Base-by-base conservation (phyloP, 1,284 basidiomycete genomes). In the Marasmius fiardii region DNA sequence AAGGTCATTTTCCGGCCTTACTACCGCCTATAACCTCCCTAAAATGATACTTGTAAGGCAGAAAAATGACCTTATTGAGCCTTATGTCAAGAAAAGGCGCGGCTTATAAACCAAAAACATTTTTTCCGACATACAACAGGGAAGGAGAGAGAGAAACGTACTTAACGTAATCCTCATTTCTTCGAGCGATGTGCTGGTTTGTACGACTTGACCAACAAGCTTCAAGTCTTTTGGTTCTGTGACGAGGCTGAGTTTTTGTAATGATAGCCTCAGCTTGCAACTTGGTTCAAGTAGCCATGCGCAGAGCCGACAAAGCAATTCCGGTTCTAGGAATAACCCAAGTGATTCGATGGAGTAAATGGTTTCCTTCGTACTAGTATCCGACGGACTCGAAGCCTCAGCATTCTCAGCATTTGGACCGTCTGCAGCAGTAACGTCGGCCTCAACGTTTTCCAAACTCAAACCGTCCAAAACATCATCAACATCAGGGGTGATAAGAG, bases 111-210 rank as follows among this genome's bases (percentile, higher is more conserved):
- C n/a, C n/a, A n/a, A n/a, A n/a, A n/a, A n/a, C n/a, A n/a, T n/a
- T n/a, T n/a, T n/a, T n/a, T n/a, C n/a, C n/a, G n/a, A n/a, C n/a
- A n/a, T n/a, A n/a, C n/a, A n/a, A n/a, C n/a, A n/a, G n/a, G n/a
- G n/a, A n/a, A n/a, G 18, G 23, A 24, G 24, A 11, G 14, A 45
- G 21, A 45, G 21, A 24, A 3, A 45, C 39, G 39, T 3, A n/a
- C n/a, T 43, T 7, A 52, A 24, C 4, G 51, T 52, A 23, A 52
- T 52, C 10, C 41, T 52, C 37, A 52, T 52, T 26, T 52, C 51
- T 41, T 28, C 14, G 3, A 52, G 37, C 39, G 24, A 24, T 6
- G 21, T 37, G 16, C 51, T 52, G 12, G 51, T 37, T 18, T 39
- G 14, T 6, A 52, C 37, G 16, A 43, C 51, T 6, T 18, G 35